Conservation (phyloP, 495 filamentous ascomycete species). For the Chaetomium tenue region DNA sequence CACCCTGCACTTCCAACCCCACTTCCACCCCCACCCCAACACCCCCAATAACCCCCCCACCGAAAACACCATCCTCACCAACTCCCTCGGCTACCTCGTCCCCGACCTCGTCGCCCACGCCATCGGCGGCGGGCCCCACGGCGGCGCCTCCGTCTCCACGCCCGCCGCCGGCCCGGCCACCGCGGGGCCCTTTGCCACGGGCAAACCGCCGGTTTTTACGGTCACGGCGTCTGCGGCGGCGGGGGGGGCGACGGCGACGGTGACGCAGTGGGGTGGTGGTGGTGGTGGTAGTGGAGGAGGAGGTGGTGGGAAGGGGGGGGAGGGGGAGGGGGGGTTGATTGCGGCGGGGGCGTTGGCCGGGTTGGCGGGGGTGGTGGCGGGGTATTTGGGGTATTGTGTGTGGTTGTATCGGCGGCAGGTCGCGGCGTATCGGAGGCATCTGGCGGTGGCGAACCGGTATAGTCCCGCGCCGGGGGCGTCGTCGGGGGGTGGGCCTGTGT, state of each 20-base stretch:
- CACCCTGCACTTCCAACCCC: constrained; percentile 57
- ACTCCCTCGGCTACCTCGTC: constrained; percentile 63
- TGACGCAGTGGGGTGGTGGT: constrained; percentile 34
- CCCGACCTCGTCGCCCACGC: constrained; percentile 58
- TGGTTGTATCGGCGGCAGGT: constrained; percentile 68
- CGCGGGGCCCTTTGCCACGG: constrained; percentile 66
- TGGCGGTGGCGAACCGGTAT: constrained; percentile 54
- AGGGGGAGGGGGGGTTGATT: constrained; percentile 47
- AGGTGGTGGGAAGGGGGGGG: not conserved
- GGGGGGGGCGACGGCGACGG: constrained; percentile 52
- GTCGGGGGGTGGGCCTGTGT: not conserved
- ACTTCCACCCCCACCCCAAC: constrained; percentile 52
- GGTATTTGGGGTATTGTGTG: constrained; percentile 68
- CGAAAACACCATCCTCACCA: constrained; percentile 51
- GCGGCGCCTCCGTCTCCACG: constrained; percentile 65
- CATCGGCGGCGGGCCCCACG: constrained; percentile 60
- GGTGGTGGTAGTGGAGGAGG: not conserved
- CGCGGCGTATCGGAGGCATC: constrained; percentile 59
- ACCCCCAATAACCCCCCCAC: constrained; percentile 35
- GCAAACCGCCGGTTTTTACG: constrained; percentile 62
- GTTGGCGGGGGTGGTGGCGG: constrained; percentile 54
- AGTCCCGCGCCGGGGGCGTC: constrained; percentile 22
- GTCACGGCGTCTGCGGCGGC: constrained; percentile 56
- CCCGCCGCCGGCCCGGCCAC: constrained; percentile 61
- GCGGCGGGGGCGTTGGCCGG: constrained; percentile 64